phyloP scores from a whole-genome alignment of 2,329 filamentous ascomycete genomes.

The Sclerotinia sclerotiorum region DNA sequence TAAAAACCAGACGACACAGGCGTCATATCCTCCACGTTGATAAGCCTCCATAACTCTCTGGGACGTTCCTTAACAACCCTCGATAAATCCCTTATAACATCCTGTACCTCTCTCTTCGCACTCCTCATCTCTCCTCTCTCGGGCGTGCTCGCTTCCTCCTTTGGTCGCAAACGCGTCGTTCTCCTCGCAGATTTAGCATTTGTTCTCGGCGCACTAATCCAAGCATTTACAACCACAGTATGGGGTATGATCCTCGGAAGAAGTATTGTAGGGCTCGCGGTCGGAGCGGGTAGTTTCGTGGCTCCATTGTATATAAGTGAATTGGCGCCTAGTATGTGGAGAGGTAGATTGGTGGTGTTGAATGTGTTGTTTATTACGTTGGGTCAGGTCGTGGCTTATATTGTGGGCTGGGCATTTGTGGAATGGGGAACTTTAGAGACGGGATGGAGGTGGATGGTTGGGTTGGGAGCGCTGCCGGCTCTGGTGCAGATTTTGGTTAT shows the following conservation, averaged over 20 bases:
- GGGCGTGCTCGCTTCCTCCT: constrained; percentile 60
- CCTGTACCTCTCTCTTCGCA: constrained; percentile 66
- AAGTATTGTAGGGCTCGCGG: constrained; percentile 67
- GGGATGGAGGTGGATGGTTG: constrained; percentile 92
- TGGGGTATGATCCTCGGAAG: constrained; percentile 65
- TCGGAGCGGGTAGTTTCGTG: constrained; percentile 77
- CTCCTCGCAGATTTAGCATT: constrained; percentile 67
- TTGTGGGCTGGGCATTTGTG: constrained; percentile 75
- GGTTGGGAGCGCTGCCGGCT: constrained; percentile 77
- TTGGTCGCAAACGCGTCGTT: constrained; percentile 63
- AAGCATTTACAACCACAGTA: constrained; percentile 60
- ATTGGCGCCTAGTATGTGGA: constrained; percentile 70
- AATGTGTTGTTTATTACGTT: constrained; percentile 81
- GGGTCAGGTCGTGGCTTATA: constrained; percentile 85
- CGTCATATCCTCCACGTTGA: constrained; percentile 66
- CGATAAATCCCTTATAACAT: constrained; percentile 70
- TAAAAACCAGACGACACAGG: constrained; percentile 41
- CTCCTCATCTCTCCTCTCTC: constrained; percentile 63
- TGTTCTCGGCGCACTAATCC: constrained; percentile 63
- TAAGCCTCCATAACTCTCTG: constrained; percentile 61
- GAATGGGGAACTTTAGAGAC: constrained; percentile 50
- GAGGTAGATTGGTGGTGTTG: constrained; percentile 79
- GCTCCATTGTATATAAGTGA: constrained; percentile 88
- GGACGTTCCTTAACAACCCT: constrained; percentile 56
- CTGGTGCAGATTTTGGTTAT: constrained; percentile 68